These are phyloP conservation scores for Talaromyces proteolyticus DNA, from an alignment of 495 filamentous ascomycete species.

Conservation along the genomic window DNA sequence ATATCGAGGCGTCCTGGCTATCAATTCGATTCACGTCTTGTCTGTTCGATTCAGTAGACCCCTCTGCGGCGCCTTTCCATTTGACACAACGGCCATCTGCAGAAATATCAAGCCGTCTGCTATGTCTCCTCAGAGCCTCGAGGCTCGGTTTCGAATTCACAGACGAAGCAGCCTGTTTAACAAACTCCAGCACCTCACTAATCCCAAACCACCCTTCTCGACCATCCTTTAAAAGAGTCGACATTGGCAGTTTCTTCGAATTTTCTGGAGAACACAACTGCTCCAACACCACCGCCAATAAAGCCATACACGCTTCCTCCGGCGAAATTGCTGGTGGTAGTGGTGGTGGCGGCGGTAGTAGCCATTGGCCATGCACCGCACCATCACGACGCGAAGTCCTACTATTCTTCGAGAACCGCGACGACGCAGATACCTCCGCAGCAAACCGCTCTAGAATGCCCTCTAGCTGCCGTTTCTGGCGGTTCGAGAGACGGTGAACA, in stretches of 20 bases:
- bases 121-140: slow-evolving; percentile 57
- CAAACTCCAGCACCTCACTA: neutral
- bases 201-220: neutral
- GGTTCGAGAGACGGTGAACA: slow-evolving; percentile 57
- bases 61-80: slow-evolving; percentile 52
- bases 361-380: no score
- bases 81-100: slow-evolving; percentile 66
- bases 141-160: slow-evolving; percentile 69
- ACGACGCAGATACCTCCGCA: slow-evolving; percentile 14
- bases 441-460: slow-evolving; percentile 63
- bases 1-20: neutral
- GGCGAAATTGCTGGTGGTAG: neutral
- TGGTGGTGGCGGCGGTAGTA: no score
- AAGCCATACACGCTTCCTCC: neutral
- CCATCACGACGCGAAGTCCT: no score
- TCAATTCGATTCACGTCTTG: neutral
- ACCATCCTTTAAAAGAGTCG: neutral
- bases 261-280: neutral
- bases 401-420: neutral
- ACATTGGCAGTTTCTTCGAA: neutral
- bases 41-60: neutral
- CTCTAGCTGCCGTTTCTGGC: slow-evolving; percentile 69
- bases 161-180: slow-evolving; percentile 11
- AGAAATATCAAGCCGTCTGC: slow-evolving; percentile 65
- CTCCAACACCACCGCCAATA: neutral